A percentile compares a stretch with the other conserved stretches of the same genome.
Conservation (phyloP, 176 grass and related monocot genomes). For the Oryza meyeriana region DNA sequence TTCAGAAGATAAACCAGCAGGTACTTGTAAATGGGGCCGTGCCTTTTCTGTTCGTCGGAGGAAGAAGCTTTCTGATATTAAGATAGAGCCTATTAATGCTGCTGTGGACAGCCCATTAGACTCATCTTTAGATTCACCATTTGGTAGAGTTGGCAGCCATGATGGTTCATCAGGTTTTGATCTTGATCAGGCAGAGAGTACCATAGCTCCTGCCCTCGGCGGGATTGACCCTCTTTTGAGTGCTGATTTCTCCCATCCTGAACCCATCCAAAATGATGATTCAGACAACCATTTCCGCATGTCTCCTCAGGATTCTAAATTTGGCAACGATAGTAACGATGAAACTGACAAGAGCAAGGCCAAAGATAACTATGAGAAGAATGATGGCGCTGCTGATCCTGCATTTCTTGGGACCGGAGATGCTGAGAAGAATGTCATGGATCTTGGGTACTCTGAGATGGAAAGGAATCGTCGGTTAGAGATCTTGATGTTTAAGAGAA, state of each 20-base stretch:
- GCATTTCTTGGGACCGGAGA: conserved; percentile 60
- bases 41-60: conserved; percentile 39
- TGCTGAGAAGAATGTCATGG: conserved; percentile 73
- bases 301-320: conserved; percentile 20
- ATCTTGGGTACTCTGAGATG: conserved; percentile 78
- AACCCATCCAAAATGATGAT: conserved; percentile 1
- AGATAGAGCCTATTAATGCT: conserved; percentile 24
- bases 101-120: conserved; percentile 7
- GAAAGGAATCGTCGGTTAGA: conserved; percentile 76
- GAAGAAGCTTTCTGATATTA: conserved; percentile 36
- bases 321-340: conserved; percentile 30
- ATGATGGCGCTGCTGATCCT: conserved; percentile 22
- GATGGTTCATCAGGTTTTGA: conserved; percentile 45
- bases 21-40: conserved; percentile 33
- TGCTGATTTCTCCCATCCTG: not conserved
- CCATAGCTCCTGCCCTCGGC: conserved; percentile 34
- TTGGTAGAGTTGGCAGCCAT: conserved; percentile 24
- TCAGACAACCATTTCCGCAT: conserved; percentile 25
- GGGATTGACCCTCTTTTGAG: conserved; percentile 52
- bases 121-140: conserved; percentile 44
- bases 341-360: conserved; percentile 40
- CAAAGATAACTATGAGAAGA: conserved; percentile 41
- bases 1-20: conserved; percentile 30
- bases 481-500: conserved; percentile 61
- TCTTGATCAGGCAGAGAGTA: conserved; percentile 33